phyloP scores from a whole-genome alignment of 148 eudicot species.

The Agrostemma githago region DNA sequence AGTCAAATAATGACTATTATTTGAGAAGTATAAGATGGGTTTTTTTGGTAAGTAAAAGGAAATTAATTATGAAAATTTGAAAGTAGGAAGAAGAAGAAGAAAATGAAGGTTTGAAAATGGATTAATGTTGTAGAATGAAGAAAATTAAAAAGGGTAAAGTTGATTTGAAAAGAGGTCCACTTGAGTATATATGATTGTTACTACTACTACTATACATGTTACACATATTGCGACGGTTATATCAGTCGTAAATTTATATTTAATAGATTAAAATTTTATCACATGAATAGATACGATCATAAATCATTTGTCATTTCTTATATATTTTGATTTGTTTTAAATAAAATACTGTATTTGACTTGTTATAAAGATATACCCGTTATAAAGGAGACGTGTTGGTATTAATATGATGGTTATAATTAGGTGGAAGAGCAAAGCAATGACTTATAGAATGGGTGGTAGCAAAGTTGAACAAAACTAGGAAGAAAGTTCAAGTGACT shows the following conservation, averaged over 20 bases:
- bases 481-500: conserved; percentile 1
- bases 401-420: background rate
- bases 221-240: too few relatives aligned
- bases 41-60: background rate
- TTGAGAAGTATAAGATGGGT: background rate
- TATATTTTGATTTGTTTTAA: too few relatives aligned
- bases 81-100: too few relatives aligned
- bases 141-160: background rate
- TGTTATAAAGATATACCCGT: background rate
- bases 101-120: too few relatives aligned
- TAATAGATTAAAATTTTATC: too few relatives aligned
- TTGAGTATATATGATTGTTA: too few relatives aligned
- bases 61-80: background rate
- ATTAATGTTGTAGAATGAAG: background rate
- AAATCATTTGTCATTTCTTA: too few relatives aligned
- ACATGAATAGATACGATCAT: too few relatives aligned
- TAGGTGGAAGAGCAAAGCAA: background rate
- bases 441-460: background rate
- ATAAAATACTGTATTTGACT: too few relatives aligned
- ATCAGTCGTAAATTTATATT: too few relatives aligned
- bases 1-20: background rate
- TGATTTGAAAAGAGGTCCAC: background rate
- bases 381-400: too few relatives aligned
- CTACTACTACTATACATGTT: too few relatives aligned
- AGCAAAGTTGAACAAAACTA: conserved; percentile 3